phyloP scores from a whole-genome alignment of 495 filamentous ascomycete genomes.

The Tirmania nivea region DNA sequence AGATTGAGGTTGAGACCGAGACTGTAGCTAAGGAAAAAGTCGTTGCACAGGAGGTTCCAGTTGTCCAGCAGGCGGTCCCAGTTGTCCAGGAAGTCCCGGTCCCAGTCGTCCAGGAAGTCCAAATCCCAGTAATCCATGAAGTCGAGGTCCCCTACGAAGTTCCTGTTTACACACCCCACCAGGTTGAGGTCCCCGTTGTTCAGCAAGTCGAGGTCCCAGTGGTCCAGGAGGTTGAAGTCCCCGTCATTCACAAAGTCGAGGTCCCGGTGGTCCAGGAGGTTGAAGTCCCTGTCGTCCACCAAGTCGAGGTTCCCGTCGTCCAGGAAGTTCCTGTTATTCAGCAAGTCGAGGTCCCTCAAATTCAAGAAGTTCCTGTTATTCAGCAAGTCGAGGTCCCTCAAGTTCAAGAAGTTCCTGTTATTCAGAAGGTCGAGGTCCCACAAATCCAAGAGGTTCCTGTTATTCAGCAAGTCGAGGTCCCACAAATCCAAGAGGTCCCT shows the following conservation, averaged over 20 bases:
- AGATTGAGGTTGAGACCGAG: not conserved
- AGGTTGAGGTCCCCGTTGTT: not conserved
- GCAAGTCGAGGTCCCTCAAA: not conserved
- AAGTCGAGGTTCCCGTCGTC: not conserved
- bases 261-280: not conserved
- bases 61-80: not conserved
- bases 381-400: not conserved
- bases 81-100: not conserved
- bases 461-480: not conserved
- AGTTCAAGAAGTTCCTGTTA: not conserved
- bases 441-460: not conserved
- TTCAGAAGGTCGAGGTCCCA: not conserved
- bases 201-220: not conserved
- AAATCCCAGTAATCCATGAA: not conserved
- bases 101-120: not conserved
- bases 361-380: not conserved
- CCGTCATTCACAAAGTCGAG: not conserved
- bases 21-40: constrained; percentile 2
- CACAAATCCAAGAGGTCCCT: not conserved
- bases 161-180: not conserved
- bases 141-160: not conserved
- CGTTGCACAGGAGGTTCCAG: constrained; percentile 39
- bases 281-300: not conserved
- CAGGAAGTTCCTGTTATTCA: not conserved
- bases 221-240: not conserved